Base-by-base conservation (phyloP, 805 yeast genomes). In the Grigorovia transvaalensis region DNA sequence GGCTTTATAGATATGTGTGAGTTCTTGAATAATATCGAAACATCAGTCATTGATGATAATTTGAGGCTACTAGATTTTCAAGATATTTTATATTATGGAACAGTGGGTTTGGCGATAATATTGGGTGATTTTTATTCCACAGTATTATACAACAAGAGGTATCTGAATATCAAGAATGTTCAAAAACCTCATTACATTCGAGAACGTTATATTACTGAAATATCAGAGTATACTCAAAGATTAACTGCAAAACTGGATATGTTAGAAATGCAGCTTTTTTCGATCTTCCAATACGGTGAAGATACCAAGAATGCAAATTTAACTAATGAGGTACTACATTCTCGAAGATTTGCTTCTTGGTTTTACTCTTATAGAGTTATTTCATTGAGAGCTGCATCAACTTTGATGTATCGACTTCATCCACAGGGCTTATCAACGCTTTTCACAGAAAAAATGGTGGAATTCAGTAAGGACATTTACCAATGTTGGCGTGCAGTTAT, bases 71-170 rank as follows among this genome's bases (percentile, higher is more conserved):
- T 38, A 7, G 15, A 15, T 15, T 38, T 15, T 8, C 3, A 38
- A 12, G 42, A 38, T 7, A 12, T 38, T 12, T 15, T 38, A 38
- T 48, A 48, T 30, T 63, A 63, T 50, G 66, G 65, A 13, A 55
- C 53, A 11, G 51, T 55, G 45, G 61, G 61, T 1, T 17, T 53
- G 1, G 33, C 49, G 0, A 59, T 57, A 29, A 54, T 62, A 2
- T 48, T 48, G 9, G 50, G 61, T 38, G 50, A 61, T 12, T 66
- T 60, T 52, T 62, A 52, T 45, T 38, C 55, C 8, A 56, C 55
- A 2, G 62, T 63, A 18, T 54, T 65, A 17, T 63, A 54, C 50
- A 50, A 53, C 43, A 61, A 60, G 45, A 57, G 54, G 18, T 65
- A 53, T 46, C 62, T 67, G 0, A 56, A 64, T 2, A 59, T 65